Evolutionary conservation across 345 rosid genomes (phyloP).

Genomic region (Brassica napus): Da-Ae NC_063436.1:15496001-15496500

Average conservation of each 20-base stretch:
- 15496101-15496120: too few relatives aligned
- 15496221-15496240: not conserved
- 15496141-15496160: too few relatives aligned
- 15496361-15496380: conserved; percentile 85
- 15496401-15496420: conserved; percentile 82
- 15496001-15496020: too few relatives aligned
- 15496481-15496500: conserved; percentile 75
- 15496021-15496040: too few relatives aligned
- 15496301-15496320: conserved; percentile 87
- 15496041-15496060: too few relatives aligned
- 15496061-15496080: too few relatives aligned
- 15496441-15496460: conserved; percentile 47
- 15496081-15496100: too few relatives aligned
- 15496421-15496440: conserved; percentile 68
- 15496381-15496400: conserved; percentile 81
- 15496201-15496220: not conserved
- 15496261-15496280: conserved; percentile 89
- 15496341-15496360: conserved; percentile 84
- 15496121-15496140: too few relatives aligned
- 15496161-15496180: too few relatives aligned
- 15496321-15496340: conserved; percentile 98
- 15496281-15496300: conserved; percentile 75
- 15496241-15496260: conserved; percentile 52
- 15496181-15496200: too few relatives aligned
- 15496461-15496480: conserved; percentile 58